Evolutionary conservation across 140 eudicot genomes (phyloP).

Genomic region (Cichorium intybus): DNA sequence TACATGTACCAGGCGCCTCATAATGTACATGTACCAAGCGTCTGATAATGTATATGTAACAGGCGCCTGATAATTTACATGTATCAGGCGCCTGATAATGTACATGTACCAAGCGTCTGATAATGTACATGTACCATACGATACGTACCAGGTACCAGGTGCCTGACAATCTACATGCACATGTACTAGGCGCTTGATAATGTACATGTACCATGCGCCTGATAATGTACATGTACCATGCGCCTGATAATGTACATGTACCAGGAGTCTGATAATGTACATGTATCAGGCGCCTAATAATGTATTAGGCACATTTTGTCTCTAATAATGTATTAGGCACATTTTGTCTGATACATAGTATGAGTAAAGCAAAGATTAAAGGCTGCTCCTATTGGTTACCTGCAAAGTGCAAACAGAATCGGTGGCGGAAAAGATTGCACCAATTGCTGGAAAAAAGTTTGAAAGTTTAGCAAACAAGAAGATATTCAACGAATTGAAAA

Average conservation of each 20-base stretch:
- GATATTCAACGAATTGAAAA: background rate
- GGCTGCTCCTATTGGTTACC: slow-evolving; percentile 36
- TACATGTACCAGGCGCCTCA: too few relatives aligned
- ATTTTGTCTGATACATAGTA: background rate
- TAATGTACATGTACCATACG: too few relatives aligned
- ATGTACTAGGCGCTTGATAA: too few relatives aligned
- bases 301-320: background rate
- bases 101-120: too few relatives aligned
- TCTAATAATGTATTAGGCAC: background rate
- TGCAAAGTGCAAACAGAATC: slow-evolving; percentile 89
- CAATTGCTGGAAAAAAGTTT: slow-evolving; percentile 47
- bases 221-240: background rate
- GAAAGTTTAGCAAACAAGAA: slow-evolving; percentile 20
- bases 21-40: too few relatives aligned
- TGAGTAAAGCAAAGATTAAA: background rate
- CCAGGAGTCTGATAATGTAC: background rate
- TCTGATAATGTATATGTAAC: too few relatives aligned
- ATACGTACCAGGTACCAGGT: too few relatives aligned
- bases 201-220: too few relatives aligned
- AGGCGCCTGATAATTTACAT: too few relatives aligned
- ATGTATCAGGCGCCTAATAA: background rate
- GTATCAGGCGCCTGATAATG: too few relatives aligned
- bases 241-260: background rate
- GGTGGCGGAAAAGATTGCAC: slow-evolving; percentile 78
- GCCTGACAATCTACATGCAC: too few relatives aligned